Base-by-base conservation (phyloP, 2,329 filamentous ascomycete genomes). In the Botrytis hyacinthi region DNA sequence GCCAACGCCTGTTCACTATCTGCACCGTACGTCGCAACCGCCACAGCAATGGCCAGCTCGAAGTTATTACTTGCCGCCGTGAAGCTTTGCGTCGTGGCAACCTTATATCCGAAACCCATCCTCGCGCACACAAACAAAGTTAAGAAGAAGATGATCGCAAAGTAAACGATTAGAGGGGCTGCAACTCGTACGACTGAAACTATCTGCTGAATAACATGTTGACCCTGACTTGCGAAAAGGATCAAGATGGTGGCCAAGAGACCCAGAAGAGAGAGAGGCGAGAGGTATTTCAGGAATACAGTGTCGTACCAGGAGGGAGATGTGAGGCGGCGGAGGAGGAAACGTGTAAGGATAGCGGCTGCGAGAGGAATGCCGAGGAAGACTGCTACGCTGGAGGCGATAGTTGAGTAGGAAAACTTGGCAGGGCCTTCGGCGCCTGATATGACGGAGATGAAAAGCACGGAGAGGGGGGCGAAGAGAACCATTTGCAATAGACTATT, bases 31-130 rank as follows among this genome's bases (percentile, higher is more conserved):
- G 91, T 91, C 0, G 94, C 92, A 4, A 97, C 90, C 0, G 93
- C 93, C 0, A 97, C 94, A 0, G 94, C 94, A 82, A 97, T 97
- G 0, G 94, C 93, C 37, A 97, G 84, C 84, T 97, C 94, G 79
- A 97, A 97, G 80, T 97, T 97, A 80, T 97, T 97, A 81, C 94
- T 97, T 1, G 93, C 92, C 0, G 93, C 95, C 0, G 93, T 97
- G 78, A 97, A 96, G 80, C 92, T 94, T 82, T 97, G 93, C 2
- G 93, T 95, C 18, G 87, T 86, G 1, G 88, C 87, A 0, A 94
- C 81, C 51, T 86, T 86, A 80, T 97, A 97, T 0, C 89, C 89
- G 74, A 94, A 94, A 0, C 93, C 92, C n/a, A 91, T 82, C n/a
- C 85, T 86, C 67, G 86, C 85, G 4, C 89, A 87, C 2, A 90